These are phyloP conservation scores for Phylloporus sp. DNA, from an alignment of 768 basidiomycete species.

Conservation along the genomic window DNA sequence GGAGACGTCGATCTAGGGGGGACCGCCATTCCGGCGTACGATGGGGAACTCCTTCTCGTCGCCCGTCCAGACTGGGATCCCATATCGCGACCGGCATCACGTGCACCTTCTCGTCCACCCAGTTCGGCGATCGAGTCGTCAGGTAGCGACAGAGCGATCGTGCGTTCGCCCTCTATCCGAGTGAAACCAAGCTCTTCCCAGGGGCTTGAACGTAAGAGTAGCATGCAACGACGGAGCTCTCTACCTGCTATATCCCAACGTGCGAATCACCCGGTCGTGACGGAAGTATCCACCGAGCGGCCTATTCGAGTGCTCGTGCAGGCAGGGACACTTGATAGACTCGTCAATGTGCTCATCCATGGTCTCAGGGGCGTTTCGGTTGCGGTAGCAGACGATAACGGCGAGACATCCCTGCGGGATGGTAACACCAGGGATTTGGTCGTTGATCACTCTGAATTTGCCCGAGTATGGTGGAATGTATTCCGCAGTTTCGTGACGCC, in stretches of 20 bases:
- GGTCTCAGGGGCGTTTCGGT: constrained; percentile 76
- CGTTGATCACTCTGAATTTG: constrained; percentile 71
- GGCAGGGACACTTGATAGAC: constrained; percentile 70
- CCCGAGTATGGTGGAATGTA: constrained; percentile 76
- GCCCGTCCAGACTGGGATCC: constrained; percentile 54
- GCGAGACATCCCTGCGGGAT: constrained; percentile 74
- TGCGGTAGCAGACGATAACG: constrained; percentile 82
- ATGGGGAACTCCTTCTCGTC: constrained; percentile 69
- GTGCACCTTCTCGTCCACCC: constrained; percentile 64
- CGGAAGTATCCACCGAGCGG: constrained; percentile 65
- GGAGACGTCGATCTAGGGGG: constrained; percentile 52
- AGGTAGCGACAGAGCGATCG: constrained; percentile 38
- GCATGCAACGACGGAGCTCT: constrained; percentile 70
- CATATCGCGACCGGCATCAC: constrained; percentile 55
- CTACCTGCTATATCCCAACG: constrained; percentile 71
- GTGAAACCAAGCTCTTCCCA: constrained; percentile 69
- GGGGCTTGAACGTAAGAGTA: constrained; percentile 72
- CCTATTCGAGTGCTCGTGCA: constrained; percentile 74
- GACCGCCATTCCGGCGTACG: constrained; percentile 68
- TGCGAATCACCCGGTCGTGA: constrained; percentile 50
- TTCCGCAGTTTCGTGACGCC: constrained; percentile 83
- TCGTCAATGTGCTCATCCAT: constrained; percentile 73
- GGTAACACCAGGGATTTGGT: constrained; percentile 69
- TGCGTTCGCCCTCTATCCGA: constrained; percentile 70
- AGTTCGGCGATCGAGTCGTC: constrained; percentile 52